Evolutionary conservation across 768 basidiomycete species (phyloP), one percentile per base, ranked within the genome.

Genomic region (Lepiota venenata): DNA sequence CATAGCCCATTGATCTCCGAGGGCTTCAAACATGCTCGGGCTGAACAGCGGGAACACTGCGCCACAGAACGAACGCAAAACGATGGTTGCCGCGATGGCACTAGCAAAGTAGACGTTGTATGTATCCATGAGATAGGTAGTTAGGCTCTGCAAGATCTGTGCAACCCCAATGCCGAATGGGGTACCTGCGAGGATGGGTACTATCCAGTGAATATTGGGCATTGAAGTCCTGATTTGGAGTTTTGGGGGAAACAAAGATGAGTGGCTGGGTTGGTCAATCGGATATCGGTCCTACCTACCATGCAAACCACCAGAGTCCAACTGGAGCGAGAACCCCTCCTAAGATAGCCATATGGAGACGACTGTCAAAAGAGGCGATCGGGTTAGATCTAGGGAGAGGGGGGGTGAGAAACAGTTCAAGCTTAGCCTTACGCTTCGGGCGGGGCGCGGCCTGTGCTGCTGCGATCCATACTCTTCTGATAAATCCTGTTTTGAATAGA

Each of bases 111-210:
- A 84, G 41, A 86, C 71, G 41, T 74, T 74, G 71, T 88, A 88
- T 12, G 81, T 71, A 61, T 88, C 87, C 78, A 90, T 84, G 53
- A 88, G 73, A 69, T 88, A 88, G 2, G 82, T 80, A 39, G 83
- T 79, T n/a, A 85, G 68, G 42, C 79, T 77, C 59, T 84, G 78
- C 69, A 88, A 72, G 54, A 88, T 80, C 57, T 82, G 73, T n/a
- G 85, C 76, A 53, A 84, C 77, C 14, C 83, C 82, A 15, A 71
- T 63, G 21, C 88, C 89, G 65, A 89, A 89, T 11, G 87, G 86
- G 10, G 80, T 69, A 14, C 81, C 84, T 15, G 81, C 82, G 37
- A 88, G 66, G 65, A 89, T 81, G 11, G 86, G 83, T 2, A 83
- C 81, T 53, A 85, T 79, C 81, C 82, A 88, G 61, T 81, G 87